A percentile compares a stretch with the other conserved stretches of the same genome.
phyloP scores from a whole-genome alignment of 225 moss, liverwort and hornwort species.

The Physcomitrium patens region DNA sequence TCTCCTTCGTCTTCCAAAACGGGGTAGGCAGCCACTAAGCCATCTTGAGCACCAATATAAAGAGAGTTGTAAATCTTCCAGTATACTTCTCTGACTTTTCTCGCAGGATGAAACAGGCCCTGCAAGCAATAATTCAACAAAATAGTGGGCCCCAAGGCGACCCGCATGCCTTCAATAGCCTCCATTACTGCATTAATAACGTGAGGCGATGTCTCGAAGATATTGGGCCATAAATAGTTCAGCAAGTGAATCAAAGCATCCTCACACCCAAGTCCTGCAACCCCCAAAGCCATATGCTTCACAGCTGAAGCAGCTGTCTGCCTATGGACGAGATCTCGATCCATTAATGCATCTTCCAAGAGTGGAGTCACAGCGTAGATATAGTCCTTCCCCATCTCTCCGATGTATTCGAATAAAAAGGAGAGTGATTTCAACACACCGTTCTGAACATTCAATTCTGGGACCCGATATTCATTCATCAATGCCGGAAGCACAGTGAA shows the following conservation, averaged over 20 bases:
- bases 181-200: conserved; percentile 99
- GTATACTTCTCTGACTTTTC: conserved; percentile 98
- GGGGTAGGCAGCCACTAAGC: conserved; percentile 90
- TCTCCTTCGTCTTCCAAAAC: conserved; percentile 88
- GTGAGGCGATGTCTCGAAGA: conserved; percentile 99
- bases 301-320: conserved; percentile 98
- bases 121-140: conserved; percentile 92
- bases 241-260: conserved; percentile 95
- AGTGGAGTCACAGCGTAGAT: conserved; percentile 98
- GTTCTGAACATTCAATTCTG: conserved; percentile 96
- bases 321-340: conserved; percentile 95
- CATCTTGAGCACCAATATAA: conserved; percentile 97
- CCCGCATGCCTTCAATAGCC: conserved; percentile 98
- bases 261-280: conserved; percentile 97
- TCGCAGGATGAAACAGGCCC: conserved; percentile 95
- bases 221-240: conserved; percentile 97
- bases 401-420: conserved; percentile 98
- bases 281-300: conserved; percentile 98
- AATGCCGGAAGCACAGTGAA: conserved; percentile 97
- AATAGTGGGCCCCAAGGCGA: conserved; percentile 94
- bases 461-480: conserved; percentile 98
- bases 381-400: conserved; percentile 99
- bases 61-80: conserved; percentile 99
- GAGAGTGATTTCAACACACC: conserved; percentile 96
- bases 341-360: conserved; percentile 97